phyloP scores from a whole-genome alignment of 768 basidiomycete species.

The Kwoniella pini region DNA sequence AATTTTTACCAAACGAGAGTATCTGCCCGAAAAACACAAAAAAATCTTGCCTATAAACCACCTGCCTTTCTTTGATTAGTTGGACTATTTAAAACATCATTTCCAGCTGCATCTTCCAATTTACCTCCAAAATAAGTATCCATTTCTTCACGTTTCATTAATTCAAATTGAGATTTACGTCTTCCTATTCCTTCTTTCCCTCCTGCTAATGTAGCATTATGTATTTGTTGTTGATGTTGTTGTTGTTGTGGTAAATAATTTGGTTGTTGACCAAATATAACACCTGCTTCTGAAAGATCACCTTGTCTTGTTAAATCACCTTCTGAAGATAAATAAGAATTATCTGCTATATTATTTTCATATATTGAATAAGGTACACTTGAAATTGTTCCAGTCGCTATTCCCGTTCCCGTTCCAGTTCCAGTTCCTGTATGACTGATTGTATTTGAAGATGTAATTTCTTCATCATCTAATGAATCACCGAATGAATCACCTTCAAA shows the following conservation, averaged over 20 bases:
- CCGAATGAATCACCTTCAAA: slow-evolving; percentile 35
- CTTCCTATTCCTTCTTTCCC: slow-evolving; percentile 1
- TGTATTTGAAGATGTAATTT: neutral
- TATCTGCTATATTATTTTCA: slow-evolving; percentile 1
- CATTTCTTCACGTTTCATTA: slow-evolving; percentile 51
- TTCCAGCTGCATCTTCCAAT: slow-evolving; percentile 42
- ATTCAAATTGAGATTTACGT: slow-evolving; percentile 26
- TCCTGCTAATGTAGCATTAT: slow-evolving; percentile 5
- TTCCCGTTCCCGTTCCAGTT: slow-evolving; percentile 7
- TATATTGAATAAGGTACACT: slow-evolving; percentile 14
- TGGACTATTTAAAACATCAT: slow-evolving; percentile 18
- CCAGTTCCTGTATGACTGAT: neutral
- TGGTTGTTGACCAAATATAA: slow-evolving; percentile 16
- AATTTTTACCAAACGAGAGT: no score
- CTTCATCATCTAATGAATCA: slow-evolving; percentile 13
- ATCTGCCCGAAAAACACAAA: no score
- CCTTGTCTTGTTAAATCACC: slow-evolving; percentile 2
- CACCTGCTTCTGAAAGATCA: slow-evolving; percentile 1
- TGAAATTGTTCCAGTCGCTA: neutral
- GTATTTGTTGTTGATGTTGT: neutral
- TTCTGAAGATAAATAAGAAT: slow-evolving; percentile 11
- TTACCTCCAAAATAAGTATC: slow-evolving; percentile 50
- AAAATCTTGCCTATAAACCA: neutral
- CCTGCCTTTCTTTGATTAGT: neutral
- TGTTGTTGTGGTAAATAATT: neutral